Evolutionary conservation across 176 grass and related monocot species (phyloP), one percentile per base, ranked within the genome.

Genomic region (Chrysopogon serrulatus): DNA sequence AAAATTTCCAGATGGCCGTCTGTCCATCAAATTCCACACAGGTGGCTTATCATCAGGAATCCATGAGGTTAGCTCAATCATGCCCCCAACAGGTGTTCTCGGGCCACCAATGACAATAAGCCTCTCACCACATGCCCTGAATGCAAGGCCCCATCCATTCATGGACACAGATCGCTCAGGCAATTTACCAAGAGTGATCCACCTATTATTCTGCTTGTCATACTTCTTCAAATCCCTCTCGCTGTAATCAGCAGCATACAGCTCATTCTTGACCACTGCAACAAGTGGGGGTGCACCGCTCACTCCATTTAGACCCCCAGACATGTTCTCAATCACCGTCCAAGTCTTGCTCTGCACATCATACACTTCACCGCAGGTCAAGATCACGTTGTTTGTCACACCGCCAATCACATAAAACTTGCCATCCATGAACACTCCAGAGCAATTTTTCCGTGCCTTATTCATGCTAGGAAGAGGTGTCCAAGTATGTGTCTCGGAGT

Each of bases 61-160:
- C 94, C 94, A 97, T 0, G 91, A 94, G 89, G 93, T 93, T 41
- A 97, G 43, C 78, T 96, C 91, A 35, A 94, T 97, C 71, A 73
- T 91, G n/a, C 94, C 87, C 26, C 94, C 91, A 18, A 61, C 75
- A 47, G 85, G 57, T 35, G 79, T 82, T 78, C 91, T 79, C 40
- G 87, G 87, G 11, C 94, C 94, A 31, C 91, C 91, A 79, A 97
- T 97, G 27, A 97, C 91, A 9, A 97, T 82, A 43, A 97, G 79
- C 77, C 89, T 81, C 32, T 94, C 89, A 0, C 94, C 94, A n/a
- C 91, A 97, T 39, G 94, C 94, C 36, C 94, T 87, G 73, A 97
- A 97, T 10, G 94, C 94, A 75, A 97, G 86, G 12, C 94, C 94
- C 94, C 94, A 94, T 36, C 94, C 94, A 71, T 94, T 94, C 89